Base-by-base conservation (phyloP, 1,284 basidiomycete genomes). In the Tilletia setariae region DNA sequence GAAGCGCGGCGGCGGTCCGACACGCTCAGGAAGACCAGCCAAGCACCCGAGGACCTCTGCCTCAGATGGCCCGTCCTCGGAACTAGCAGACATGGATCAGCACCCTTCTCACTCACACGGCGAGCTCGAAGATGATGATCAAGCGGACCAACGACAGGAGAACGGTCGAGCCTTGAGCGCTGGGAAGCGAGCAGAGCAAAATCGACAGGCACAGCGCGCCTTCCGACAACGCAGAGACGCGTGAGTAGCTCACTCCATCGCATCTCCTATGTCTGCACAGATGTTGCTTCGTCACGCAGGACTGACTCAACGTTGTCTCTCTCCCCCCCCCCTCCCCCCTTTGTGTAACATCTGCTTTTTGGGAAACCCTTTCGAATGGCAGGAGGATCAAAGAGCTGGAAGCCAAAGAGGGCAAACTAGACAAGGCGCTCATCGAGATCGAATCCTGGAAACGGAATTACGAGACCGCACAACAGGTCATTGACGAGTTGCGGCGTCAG, bases 351-450 rank as follows among this genome's bases (percentile, higher is more conserved):
- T n/a, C n/a, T n/a, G n/a, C n/a, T n/a, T n/a, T n/a, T n/a, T n/a
- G n/a, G n/a, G n/a, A n/a, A n/a, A n/a, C n/a, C n/a, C n/a, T 19
- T 49, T 49, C 11, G n/a, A 49, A 49, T 49, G 16, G n/a, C 21
- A 53, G 51, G 51, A 53, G 56, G 28, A 35, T 61, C 30, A 61
- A 61, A 21, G 56, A 61, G 56, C 56, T 61, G 28, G 56, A 61
- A 21, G 13, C 28, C 9, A 61, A 61, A 21, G 56, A 61, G n/a
- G 35, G 8, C 7, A 19, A 16, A 15, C 56, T 61, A 40, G 56
- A 61, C 16, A 32, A 40, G 56, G 32, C 56, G 19, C 56, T 61
- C 28, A n/a, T 35, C 56, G 56, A 61, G 15, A 25, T 61, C 56
- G 56, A 61, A 16, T 32, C 30, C 15, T 61, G 56, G 56, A 25